phyloP scores from a whole-genome alignment of 257 asterid species.

The Solanum ossicruentum region DNA sequence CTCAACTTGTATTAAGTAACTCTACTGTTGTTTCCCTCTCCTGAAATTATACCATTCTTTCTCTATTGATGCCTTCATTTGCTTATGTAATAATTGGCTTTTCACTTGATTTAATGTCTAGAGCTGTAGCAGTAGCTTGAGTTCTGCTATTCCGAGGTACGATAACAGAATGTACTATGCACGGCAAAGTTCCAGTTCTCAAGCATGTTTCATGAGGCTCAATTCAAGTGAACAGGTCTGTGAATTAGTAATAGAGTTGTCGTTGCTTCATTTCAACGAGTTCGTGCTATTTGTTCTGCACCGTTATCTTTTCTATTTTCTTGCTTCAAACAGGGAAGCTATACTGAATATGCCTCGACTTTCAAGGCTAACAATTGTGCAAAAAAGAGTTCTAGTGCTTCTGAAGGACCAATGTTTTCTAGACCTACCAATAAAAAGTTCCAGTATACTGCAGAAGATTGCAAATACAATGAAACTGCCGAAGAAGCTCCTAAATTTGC shows the following conservation, averaged over 20 bases:
- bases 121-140: conserved; percentile 57
- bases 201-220: conserved; percentile 61
- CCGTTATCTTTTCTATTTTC: not conserved
- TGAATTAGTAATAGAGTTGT: not conserved
- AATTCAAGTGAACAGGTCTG: conserved; percentile 38
- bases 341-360: conserved; percentile 15
- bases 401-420: conserved; percentile 46
- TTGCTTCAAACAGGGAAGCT: conserved; percentile 25
- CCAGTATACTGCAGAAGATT: conserved; percentile 15
- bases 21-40: not conserved
- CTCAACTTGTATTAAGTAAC: not conserved
- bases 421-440: conserved; percentile 28
- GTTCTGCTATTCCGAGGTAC: conserved; percentile 35
- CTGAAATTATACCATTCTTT: not conserved
- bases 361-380: conserved; percentile 17
- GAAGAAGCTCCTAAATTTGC: conserved; percentile 42
- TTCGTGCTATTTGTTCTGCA: not conserved
- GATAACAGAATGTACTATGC: conserved; percentile 62
- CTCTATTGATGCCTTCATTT: not conserved
- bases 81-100: not conserved
- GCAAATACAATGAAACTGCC: conserved; percentile 9
- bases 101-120: not conserved
- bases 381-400: conserved; percentile 6
- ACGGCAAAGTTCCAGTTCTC: conserved; percentile 56
- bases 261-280: not conserved